phyloP scores from a whole-genome alignment of 306 rosid genomes.

The Malus domestica region ASM211411v1 NC_041798.1:1842001-1842500 shows the following conservation, averaged over 20 bases:
- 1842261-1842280: background rate
- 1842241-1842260: background rate
- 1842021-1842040: background rate
- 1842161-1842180: background rate
- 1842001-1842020: background rate
- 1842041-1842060: background rate
- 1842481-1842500: background rate
- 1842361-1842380: background rate
- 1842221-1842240: background rate
- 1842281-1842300: background rate
- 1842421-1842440: background rate
- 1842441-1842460: background rate
- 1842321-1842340: background rate
- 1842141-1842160: background rate
- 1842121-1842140: background rate
- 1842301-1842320: background rate
- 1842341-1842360: background rate
- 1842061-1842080: background rate
- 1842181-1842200: background rate
- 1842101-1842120: background rate
- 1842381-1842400: background rate
- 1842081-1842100: background rate
- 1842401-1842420: background rate
- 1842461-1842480: background rate
- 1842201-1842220: background rate